Percentiles rank a stretch among this genome's conserved stretches.
Evolutionary conservation across 352 stramenopile genomes (phyloP).

Genomic region (Elongisporangium senticosum): DNA sequence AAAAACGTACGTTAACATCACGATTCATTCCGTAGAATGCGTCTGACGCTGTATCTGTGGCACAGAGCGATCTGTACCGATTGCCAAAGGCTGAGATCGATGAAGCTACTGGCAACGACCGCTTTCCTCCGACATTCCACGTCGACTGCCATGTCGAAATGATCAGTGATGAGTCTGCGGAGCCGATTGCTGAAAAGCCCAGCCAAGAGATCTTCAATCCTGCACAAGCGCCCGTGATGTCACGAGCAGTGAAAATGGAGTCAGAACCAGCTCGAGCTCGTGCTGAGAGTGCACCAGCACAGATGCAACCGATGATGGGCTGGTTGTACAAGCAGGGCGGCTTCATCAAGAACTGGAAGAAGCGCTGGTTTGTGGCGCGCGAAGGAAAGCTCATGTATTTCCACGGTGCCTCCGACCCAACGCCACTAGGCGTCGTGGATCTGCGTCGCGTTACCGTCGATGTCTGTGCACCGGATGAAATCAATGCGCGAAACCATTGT

Average conservation of each 20-base stretch:
- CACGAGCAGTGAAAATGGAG: neutral
- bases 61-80: constrained; percentile 36
- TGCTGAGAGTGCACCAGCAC: constrained; percentile 1
- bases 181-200: constrained; percentile 1
- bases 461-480: constrained; percentile 45
- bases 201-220: neutral
- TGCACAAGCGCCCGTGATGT: constrained; percentile 3
- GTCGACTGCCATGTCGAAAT: constrained; percentile 49
- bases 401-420: constrained; percentile 50
- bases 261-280: neutral
- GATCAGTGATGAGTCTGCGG: constrained; percentile 7
- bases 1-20: constrained; percentile 38
- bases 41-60: neutral
- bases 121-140: constrained; percentile 51
- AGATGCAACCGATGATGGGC: constrained; percentile 47
- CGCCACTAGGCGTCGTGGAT: constrained; percentile 61
- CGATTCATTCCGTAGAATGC: neutral
- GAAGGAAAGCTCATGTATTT: constrained; percentile 83
- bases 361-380: constrained; percentile 76
- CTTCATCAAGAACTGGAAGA: constrained; percentile 85
- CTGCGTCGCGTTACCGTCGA: constrained; percentile 53
- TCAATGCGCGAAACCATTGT: constrained; percentile 53
- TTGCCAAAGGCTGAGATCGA: constrained; percentile 59
- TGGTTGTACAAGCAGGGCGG: constrained; percentile 76
- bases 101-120: constrained; percentile 40